Conservation (phyloP, 78 protist species). For the Bigelowiella natans region DNA sequence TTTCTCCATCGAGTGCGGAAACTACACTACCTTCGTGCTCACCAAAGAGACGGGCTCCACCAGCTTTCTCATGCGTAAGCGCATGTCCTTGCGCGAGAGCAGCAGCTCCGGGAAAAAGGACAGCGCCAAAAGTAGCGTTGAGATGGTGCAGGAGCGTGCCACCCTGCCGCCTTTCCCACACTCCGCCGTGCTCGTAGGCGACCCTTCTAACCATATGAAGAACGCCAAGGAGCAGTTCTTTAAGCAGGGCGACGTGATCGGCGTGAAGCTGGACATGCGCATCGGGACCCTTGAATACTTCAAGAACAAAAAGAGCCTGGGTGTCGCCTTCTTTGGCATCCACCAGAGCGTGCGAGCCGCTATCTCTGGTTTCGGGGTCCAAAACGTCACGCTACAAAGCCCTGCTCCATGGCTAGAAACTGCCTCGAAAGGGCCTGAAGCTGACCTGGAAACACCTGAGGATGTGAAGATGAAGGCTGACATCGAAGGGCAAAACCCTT, state of each 20-base stretch:
- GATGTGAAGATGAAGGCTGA: too few species aligned
- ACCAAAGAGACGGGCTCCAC: neutral
- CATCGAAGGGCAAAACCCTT: too few species aligned
- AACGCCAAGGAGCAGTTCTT: neutral
- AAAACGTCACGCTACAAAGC: neutral
- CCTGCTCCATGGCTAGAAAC: neutral
- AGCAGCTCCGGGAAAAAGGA: too few species aligned
- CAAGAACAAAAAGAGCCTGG: neutral
- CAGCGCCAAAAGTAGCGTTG: too few species aligned
- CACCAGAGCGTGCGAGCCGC: neutral
- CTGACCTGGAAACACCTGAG: neutral
- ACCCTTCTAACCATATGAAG: neutral
- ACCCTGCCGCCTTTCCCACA: neutral
- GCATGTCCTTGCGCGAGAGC: too few species aligned
- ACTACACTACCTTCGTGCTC: neutral
- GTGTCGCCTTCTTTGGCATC: neutral
- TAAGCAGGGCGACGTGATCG: neutral
- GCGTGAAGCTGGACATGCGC: neutral
- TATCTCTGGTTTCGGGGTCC: neutral
- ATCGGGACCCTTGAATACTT: neutral
- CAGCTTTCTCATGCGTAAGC: too few species aligned
- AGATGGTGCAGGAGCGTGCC: neutral
- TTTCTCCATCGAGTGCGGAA: neutral
- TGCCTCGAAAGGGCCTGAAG: too few species aligned
- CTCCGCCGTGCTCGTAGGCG: neutral